Conservation (phyloP, 768 basidiomycete genomes). For the Agaricus subrufescens region DNA sequence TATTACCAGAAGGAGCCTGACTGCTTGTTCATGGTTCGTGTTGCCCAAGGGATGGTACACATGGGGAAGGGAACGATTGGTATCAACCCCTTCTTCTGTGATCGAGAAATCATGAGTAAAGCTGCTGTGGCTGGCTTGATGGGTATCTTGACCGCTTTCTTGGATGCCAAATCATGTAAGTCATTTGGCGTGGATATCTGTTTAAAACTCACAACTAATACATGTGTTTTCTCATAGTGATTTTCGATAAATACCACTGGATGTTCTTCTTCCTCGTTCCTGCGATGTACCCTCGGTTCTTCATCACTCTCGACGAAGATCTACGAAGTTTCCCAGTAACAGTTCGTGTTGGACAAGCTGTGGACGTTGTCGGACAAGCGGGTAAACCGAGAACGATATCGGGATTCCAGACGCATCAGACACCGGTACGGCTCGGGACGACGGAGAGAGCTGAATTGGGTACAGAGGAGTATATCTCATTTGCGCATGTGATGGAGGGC, state of each 20-base stretch:
- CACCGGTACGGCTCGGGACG: constrained; percentile 92
- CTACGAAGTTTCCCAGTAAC: constrained; percentile 83
- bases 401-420: constrained; percentile 97
- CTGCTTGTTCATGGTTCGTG: constrained; percentile 92
- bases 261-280: constrained; percentile 96
- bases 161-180: constrained; percentile 90
- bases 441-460: constrained; percentile 94
- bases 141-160: constrained; percentile 87
- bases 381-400: constrained; percentile 96
- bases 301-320: constrained; percentile 94
- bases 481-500: constrained; percentile 85
- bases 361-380: constrained; percentile 96
- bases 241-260: constrained; percentile 96
- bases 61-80: constrained; percentile 99
- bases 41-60: constrained; percentile 95
- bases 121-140: constrained; percentile 88
- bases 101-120: constrained; percentile 85
- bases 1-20: constrained; percentile 98
- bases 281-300: constrained; percentile 97
- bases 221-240: constrained; percentile 46
- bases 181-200: constrained; percentile 16
- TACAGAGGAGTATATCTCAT: constrained; percentile 95
- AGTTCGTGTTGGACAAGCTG: constrained; percentile 94
- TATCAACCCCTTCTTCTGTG: constrained; percentile 94
- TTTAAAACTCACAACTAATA: not conserved